phyloP scores from a whole-genome alignment of 768 basidiomycete species.

The Auriculariales sp. region DNA sequence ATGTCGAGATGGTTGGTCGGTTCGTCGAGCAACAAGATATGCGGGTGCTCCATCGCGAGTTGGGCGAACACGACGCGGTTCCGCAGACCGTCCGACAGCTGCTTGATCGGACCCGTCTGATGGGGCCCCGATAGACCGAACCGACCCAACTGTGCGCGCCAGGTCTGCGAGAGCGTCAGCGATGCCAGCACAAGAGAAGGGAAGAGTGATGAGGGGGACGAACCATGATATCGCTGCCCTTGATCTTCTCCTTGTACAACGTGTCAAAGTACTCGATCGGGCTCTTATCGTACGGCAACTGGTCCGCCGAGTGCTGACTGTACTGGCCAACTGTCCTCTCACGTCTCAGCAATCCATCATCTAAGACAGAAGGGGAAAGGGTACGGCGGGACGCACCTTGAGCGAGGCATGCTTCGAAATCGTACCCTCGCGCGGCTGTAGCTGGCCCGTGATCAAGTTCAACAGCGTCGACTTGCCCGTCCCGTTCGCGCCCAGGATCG shows the following conservation, averaged over 20 bases:
- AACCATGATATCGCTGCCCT: slow-evolving; percentile 79
- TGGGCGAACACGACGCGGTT: slow-evolving; percentile 97
- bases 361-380: no score
- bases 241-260: slow-evolving; percentile 68
- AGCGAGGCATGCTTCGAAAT: slow-evolving; percentile 78
- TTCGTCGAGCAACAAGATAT: slow-evolving; percentile 85
- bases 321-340: slow-evolving; percentile 94
- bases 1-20: slow-evolving; percentile 97
- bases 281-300: slow-evolving; percentile 82
- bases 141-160: slow-evolving; percentile 88
- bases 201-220: slow-evolving; percentile 2
- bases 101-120: slow-evolving; percentile 86
- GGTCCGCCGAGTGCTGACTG: slow-evolving; percentile 96
- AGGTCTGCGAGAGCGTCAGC: slow-evolving; percentile 38
- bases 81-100: slow-evolving; percentile 88
- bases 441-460: slow-evolving; percentile 70
- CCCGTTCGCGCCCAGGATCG: slow-evolving; percentile 93
- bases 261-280: slow-evolving; percentile 91
- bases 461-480: slow-evolving; percentile 88
- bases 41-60: slow-evolving; percentile 94
- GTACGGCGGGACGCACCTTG: slow-evolving; percentile 99
- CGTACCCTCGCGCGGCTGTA: slow-evolving; percentile 74
- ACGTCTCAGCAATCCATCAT: no score
- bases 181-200: slow-evolving; percentile 16
- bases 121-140: slow-evolving; percentile 89